A percentile compares a stretch with the other conserved stretches of the same genome.
Evolutionary conservation across 352 stramenopile species (phyloP).

Genomic region (Globisporangium acanthophoron): DNA sequence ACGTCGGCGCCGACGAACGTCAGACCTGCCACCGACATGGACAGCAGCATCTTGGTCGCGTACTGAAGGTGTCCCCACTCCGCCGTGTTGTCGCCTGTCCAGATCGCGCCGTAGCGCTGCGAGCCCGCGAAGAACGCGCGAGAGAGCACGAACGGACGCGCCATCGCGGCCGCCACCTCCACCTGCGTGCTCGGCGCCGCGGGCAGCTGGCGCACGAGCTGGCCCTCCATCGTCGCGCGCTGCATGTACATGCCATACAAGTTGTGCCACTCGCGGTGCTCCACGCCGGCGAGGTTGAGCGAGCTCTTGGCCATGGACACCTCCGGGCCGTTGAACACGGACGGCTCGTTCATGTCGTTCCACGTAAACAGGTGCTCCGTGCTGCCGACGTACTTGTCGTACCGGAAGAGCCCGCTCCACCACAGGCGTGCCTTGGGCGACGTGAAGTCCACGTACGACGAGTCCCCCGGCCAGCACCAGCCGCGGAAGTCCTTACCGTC

Average conservation of each 20-base stretch:
- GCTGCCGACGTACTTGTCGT: constrained; percentile 92
- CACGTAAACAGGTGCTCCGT: constrained; percentile 95
- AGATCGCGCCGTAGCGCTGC: constrained; percentile 96
- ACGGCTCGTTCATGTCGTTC: constrained; percentile 99
- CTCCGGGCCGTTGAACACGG: constrained; percentile 99
- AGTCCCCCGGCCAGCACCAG: constrained; percentile 99
- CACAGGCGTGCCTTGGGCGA: constrained; percentile 88
- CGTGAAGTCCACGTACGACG: constrained; percentile 99
- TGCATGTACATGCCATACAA: constrained; percentile 99
- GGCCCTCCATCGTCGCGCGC: constrained; percentile 92
- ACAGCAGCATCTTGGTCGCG: constrained; percentile 96
- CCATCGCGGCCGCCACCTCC: constrained; percentile 45
- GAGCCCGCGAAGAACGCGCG: constrained; percentile 97
- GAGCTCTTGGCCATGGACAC: constrained; percentile 97
- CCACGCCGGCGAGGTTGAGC: constrained; percentile 88
- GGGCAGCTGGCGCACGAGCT: constrained; percentile 67
- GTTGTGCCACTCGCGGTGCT: constrained; percentile 99
- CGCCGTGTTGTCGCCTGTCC: constrained; percentile 97
- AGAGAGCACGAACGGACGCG: constrained; percentile 97
- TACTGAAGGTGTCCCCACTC: constrained; percentile 96
- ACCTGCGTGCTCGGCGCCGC: constrained; percentile 31
- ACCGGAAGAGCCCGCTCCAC: constrained; percentile 96
- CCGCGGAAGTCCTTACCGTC: constrained; percentile 96
- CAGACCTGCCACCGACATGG: constrained; percentile 93
- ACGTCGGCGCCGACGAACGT: constrained; percentile 98